phyloP scores from a whole-genome alignment of 2,329 filamentous ascomycete genomes.

The Fusarium aywerte region DNA sequence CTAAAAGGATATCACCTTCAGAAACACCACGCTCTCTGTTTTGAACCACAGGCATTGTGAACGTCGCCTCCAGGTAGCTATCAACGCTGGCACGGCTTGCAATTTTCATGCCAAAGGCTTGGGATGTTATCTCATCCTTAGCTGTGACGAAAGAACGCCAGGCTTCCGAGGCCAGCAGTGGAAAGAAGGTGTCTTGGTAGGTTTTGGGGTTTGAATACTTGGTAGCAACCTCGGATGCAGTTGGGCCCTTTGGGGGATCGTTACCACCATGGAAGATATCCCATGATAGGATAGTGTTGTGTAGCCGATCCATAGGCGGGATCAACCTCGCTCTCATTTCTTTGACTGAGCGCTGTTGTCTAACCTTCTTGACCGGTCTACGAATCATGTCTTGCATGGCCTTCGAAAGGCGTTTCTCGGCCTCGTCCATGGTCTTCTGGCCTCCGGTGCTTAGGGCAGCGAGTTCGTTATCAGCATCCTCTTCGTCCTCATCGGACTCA shows the following conservation, averaged over 20 bases:
- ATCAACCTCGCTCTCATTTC: slow-evolving; percentile 94
- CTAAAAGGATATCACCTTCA: slow-evolving; percentile 88
- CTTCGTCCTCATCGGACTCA: slow-evolving; percentile 69
- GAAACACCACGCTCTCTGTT: slow-evolving; percentile 77
- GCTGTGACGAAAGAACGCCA: slow-evolving; percentile 94
- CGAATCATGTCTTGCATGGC: slow-evolving; percentile 67
- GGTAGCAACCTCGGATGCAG: slow-evolving; percentile 80
- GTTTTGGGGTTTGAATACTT: slow-evolving; percentile 79
- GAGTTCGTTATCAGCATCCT: slow-evolving; percentile 63
- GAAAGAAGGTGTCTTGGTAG: slow-evolving; percentile 91
- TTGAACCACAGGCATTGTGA: slow-evolving; percentile 76
- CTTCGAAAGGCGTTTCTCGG: slow-evolving; percentile 57
- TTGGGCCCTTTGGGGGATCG: slow-evolving; percentile 80
- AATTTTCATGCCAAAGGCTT: slow-evolving; percentile 87
- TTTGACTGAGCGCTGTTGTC: slow-evolving; percentile 83
- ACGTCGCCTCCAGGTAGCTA: slow-evolving; percentile 91
- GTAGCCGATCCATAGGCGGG: slow-evolving; percentile 85
- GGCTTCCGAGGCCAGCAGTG: slow-evolving; percentile 88
- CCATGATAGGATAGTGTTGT: slow-evolving; percentile 90
- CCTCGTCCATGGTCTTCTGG: slow-evolving; percentile 61
- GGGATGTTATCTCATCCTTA: slow-evolving; percentile 85
- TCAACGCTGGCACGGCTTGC: slow-evolving; percentile 90
- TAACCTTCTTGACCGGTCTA: slow-evolving; percentile 84
- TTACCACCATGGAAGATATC: slow-evolving; percentile 92
- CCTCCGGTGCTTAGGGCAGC: slow-evolving; percentile 61